A percentile compares a stretch with the other conserved stretches of the same genome.
Conservation (phyloP, 805 yeast genomes). For the Yarrowia porcina region DNA sequence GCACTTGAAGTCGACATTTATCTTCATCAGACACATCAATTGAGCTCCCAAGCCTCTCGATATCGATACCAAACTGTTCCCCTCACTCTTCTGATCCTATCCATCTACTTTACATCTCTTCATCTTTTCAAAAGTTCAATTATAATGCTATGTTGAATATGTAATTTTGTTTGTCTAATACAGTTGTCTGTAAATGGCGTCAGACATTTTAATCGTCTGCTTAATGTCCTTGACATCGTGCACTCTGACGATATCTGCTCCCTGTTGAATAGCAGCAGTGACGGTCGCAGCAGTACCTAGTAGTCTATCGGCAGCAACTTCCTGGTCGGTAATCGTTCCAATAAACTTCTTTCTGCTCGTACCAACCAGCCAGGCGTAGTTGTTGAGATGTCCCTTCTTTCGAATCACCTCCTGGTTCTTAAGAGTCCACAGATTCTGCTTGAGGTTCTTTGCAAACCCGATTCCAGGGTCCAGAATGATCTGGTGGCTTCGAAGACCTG, state of each 20-base stretch:
- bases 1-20: too few relatives aligned
- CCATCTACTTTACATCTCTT: too few relatives aligned
- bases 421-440: conserved; percentile 66
- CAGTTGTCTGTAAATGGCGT: conserved; percentile 59
- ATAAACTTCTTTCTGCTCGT: conserved; percentile 87
- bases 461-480: conserved; percentile 89
- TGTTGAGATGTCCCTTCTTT: conserved; percentile 30
- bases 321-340: conserved; percentile 64
- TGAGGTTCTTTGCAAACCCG: conserved; percentile 86
- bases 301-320: conserved; percentile 57
- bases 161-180: not conserved
- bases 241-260: conserved; percentile 79
- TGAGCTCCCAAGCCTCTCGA: too few relatives aligned
- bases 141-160: not conserved
- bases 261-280: conserved; percentile 67
- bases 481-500: conserved; percentile 85
- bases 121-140: too few relatives aligned
- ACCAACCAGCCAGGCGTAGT: conserved; percentile 72
- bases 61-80: too few relatives aligned
- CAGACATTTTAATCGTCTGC: conserved; percentile 60
- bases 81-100: too few relatives aligned
- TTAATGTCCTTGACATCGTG: conserved; percentile 70
- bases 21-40: too few relatives aligned
- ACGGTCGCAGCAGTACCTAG: conserved; percentile 75
- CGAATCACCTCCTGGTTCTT: conserved; percentile 38